Evolutionary conservation across 2,329 filamentous ascomycete species (phyloP), one percentile per base, ranked within the genome.

Genomic region (Raffaelea arxii): DNA sequence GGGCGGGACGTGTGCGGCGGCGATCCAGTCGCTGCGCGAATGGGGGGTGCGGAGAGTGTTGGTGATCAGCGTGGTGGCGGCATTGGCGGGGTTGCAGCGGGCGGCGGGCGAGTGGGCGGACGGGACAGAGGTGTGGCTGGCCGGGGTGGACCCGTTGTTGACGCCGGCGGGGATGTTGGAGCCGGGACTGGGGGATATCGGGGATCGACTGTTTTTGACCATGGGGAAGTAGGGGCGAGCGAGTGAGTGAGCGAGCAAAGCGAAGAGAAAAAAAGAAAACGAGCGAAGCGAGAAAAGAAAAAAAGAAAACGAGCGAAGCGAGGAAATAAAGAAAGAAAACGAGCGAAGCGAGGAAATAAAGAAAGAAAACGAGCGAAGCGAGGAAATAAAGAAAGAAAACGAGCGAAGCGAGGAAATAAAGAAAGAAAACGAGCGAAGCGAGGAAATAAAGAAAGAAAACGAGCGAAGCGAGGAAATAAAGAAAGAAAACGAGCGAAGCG

Each of bases 11-110:
- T 86, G 86, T 49, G 83, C 80, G 25, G 91, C 91, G 1, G 91
- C 91, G 5, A 94, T 97, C 59, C 85, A 92, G 59, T 89, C 87
- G 1, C 70, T 97, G 49, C 77, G 75, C 46, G 90, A 97, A 60
- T 97, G 91, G 90, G 91, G 91, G 24, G 87, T 89, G n/a, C 75
- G 83, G 66, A 75, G 77, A 49, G 80, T 97, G 46, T 67, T 95
- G 37, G 78, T 95, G 36, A 67, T 94, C 24, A 77, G 78, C 39
- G 77, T 97, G 23, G 62, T 96, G 24, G 88, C 79, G 1, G 87
- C 86, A 12, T 66, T 74, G 40, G 72, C 75, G 1, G 91, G 91
- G n/a, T 66, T 95, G 45, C 60, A 64, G 46, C 76, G 72, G 47
- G 90, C 86, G 2, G 88, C 87, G 0, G 69, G 65, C 10, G 84